Conservation (phyloP, 768 basidiomycete species). For the Amanita fuliginea region DNA sequence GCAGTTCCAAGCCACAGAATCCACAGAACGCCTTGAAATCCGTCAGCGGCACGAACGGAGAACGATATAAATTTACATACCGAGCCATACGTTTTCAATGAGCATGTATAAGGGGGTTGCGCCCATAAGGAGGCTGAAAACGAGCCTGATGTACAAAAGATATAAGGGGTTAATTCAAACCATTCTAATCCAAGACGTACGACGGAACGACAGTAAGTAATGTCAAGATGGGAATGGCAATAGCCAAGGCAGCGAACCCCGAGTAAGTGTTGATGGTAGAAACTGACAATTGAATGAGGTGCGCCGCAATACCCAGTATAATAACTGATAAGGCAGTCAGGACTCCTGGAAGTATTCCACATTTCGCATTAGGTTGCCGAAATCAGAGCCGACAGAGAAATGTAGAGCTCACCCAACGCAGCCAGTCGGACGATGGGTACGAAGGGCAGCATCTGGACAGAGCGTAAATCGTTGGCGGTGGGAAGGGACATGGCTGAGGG, state of each 20-base stretch:
- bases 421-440: neutral
- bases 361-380: neutral
- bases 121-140: conserved; percentile 22
- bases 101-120: conserved; percentile 28
- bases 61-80: conserved; percentile 14
- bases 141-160: conserved; percentile 15
- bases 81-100: conserved; percentile 27
- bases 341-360: neutral
- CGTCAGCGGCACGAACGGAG: neutral
- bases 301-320: conserved; percentile 14
- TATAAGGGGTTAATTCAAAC: neutral
- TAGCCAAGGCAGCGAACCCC: conserved; percentile 21
- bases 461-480: neutral
- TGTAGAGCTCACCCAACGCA: neutral
- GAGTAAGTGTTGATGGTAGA: conserved; percentile 12
- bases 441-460: neutral
- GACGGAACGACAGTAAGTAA: conserved; percentile 27
- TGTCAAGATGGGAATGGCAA: conserved; percentile 25
- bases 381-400: too few relatives aligned
- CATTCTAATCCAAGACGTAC: conserved; percentile 16
- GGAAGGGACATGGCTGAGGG: too few relatives aligned
- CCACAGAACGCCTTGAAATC: conserved; percentile 28
- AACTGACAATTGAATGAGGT: too few relatives aligned
- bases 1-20: conserved; percentile 33
- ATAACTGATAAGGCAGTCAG: conserved; percentile 14